Evolutionary conservation across 306 rosid species (phyloP).

Genomic region (Sicyos edulis): DNA sequence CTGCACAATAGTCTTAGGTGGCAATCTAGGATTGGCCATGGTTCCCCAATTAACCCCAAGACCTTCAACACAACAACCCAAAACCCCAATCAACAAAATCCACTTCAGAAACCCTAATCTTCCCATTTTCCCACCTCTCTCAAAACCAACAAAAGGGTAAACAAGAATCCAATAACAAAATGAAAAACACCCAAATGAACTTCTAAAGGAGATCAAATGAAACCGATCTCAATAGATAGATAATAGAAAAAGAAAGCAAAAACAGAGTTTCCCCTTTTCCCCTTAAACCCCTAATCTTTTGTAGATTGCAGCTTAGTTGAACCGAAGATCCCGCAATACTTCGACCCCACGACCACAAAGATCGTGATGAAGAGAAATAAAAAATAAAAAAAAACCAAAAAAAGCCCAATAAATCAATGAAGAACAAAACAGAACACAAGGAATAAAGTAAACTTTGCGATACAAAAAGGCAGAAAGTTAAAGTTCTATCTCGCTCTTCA

Average conservation of each 20-base stretch:
- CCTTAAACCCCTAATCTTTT: neutral
- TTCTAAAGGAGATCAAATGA: neutral
- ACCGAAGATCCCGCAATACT: conserved; percentile 33
- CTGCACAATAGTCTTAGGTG: conserved; percentile 69
- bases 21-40: conserved; percentile 63
- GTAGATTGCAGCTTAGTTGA: conserved; percentile 18
- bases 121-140: conserved; percentile 29
- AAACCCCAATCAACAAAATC: conserved; percentile 35
- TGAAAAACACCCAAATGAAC: neutral
- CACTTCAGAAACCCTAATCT: conserved; percentile 26
- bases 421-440: neutral
- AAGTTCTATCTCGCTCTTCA: neutral
- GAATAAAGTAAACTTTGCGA: conserved; percentile 1
- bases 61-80: conserved; percentile 47
- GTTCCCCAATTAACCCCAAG: conserved; percentile 98
- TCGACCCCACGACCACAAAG: conserved; percentile 27
- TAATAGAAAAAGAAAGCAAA: neutral
- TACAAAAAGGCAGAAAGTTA: neutral
- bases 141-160: neutral
- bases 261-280: neutral
- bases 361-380: conserved; percentile 16
- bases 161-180: neutral
- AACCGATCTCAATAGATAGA: neutral
- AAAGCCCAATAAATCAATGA: neutral
- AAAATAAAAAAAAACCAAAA: neutral